Base-by-base conservation (phyloP, 805 yeast genomes). In the Metschnikowia dekortorum region DNA sequence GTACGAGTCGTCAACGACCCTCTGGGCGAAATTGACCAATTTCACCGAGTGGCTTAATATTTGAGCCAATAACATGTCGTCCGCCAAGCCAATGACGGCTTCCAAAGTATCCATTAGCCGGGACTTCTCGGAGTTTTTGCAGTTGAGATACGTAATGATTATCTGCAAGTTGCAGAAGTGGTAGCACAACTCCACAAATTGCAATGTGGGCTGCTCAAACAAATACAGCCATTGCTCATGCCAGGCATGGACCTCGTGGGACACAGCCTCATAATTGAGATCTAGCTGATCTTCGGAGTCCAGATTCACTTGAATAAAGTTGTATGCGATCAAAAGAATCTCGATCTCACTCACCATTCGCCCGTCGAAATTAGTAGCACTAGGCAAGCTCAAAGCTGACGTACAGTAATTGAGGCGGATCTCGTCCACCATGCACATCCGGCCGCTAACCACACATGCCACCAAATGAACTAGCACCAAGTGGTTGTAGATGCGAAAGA, bases 341-440 rank as follows among this genome's bases (percentile, higher is more conserved):
- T 83, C 78, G 46, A 85, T 81, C 64, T 87, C 95, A 38, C 89
- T 84, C 7, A 86, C 84, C 81, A 87, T 85, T 51, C 94, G 68
- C n/a, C 87, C 89, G 61, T 87, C 96, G 62, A 87, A 87, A 60
- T 85, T 85, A 6, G 90, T 84, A 2, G 90, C 80, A 34, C 79
- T 71, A 4, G 83, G 72, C 36, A 81, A 65, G 37, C 82, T 80
- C 44, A 84, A 67, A 1, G 85, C 78, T 18, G 80, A 74, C 8
- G 82, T 73, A 53, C 88, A 82, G 51, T 80, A 77, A 51, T 80
- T 81, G 40, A 84, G 63, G 37, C 89, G 69, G 26, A 77, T 69
- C 51, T 78, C 83, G 60, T 84, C 89, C 7, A 85, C 64, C 28
- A 83, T 65, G 63, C 84, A 78, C 80, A 75, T 73, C 58, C 90